Base-by-base conservation (phyloP, 164 flowering plant species). In the Warburgia ugandensis region DNA sequence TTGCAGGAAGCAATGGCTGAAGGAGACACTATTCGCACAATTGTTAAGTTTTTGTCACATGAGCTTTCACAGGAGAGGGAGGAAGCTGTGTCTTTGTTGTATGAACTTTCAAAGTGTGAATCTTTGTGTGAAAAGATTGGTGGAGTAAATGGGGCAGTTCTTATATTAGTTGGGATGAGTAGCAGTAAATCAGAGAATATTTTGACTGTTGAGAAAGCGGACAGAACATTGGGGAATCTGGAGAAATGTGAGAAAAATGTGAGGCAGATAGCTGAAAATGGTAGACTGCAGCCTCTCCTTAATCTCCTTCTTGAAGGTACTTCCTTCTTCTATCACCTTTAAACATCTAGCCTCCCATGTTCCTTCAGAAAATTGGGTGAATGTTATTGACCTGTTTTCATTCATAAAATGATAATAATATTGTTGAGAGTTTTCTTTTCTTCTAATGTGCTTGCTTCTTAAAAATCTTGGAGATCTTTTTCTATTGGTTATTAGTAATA, bases 211-310 rank as follows among this genome's bases (percentile, higher is more conserved):
- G 89, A 84, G 66, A 89, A 72, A 58, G 99, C 96, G 58, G 92
- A 86, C 9, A 74, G 63, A 60, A 86, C 94, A 30, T 75, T 92
- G 46, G 86, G 76, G 56, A 92, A 92, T 71, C 74, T 92, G 62
- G 95, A 73, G 62, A 77, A 47, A 51, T 77, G 73, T 55, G 97
- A 88, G 70, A 82, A 69, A 59, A 88, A 92, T 78, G 89, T 92
- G 45, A 63, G 67, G 51, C 94, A 88, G 72, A 88, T 92, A 97
- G 99, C 99, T 68, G 94, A 79, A 61, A 77, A 71, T 78, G 96
- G 99, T 54, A 74, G 95, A 79, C 58, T 92, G 60, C 83, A 79
- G 59, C 99, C 99, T 52, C 94, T 92, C 46, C 73, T 89, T 33
- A 72, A 65, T 3, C 67, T 76, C 29, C 63, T 92, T 1, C 95